Base-by-base conservation (phyloP, 495 filamentous ascomycete genomes). In the Neurospora sp. region DNA sequence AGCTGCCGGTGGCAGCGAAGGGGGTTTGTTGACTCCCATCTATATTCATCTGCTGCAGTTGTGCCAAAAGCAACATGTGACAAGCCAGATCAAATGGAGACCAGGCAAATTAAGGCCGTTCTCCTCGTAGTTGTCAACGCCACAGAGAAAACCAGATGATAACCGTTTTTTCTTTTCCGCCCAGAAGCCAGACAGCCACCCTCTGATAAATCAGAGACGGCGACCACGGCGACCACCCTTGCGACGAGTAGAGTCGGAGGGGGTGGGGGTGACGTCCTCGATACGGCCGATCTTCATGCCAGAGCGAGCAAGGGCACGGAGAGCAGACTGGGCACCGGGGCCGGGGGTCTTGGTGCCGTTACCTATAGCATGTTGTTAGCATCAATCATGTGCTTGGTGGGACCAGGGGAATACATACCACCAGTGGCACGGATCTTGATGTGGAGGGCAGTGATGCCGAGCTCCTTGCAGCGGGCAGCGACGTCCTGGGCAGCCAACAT, bases 211-310 rank as follows among this genome's bases (percentile, higher is more conserved):
- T 90, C 88, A 98, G 84, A 99, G 91, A 95, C 96, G 94, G 86
- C 96, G 96, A 97, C 96, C 96, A 92, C 96, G 94, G 85, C 96
- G 93, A 97, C 96, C 96, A 87, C 96, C 96, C 91, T 99, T 99
- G 85, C 95, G 92, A 84, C 96, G 93, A 78, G 96, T 99, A 84
- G 92, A 95, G 87, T 99, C 96, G 83, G 96, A 98, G 76, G 96
- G 96, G 42, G 96, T 98, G 75, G 96, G 96, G 77, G 96, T 99
- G 73, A 99, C 96, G 85, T 99, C 96, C 91, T 99, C 96, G 80
- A 99, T 99, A 79, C 96, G 90, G 81, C 96, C 96, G 82, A 99
- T 99, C 87, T 94, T 94, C 96, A 99, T 99, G 82, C 96, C 96
- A 76, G 94, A 91, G 88, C 96, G 96, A 79, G 96, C 96, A 69